phyloP scores from a whole-genome alignment of 495 filamentous ascomycete species.

The Trichodelitschia bisporula region DNA sequence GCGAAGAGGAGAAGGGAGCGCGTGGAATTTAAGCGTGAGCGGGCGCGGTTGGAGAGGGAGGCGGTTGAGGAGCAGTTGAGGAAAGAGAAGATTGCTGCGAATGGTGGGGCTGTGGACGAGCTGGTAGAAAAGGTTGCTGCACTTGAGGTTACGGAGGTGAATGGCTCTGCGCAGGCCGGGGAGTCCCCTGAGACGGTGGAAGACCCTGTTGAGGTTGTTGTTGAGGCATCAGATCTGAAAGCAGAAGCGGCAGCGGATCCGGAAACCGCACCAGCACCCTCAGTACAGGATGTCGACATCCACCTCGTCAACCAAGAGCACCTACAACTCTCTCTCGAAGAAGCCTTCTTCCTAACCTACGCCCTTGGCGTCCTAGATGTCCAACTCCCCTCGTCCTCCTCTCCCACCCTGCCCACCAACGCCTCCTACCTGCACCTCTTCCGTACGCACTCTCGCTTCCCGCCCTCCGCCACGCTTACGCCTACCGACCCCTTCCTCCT shows the following conservation, averaged over 20 bases:
- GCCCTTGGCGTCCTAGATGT: constrained; percentile 55
- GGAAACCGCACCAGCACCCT: not conserved
- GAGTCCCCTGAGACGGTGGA: too few relatives aligned
- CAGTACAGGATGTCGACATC: constrained; percentile 1
- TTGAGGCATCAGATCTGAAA: too few relatives aligned
- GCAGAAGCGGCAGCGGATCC: too few relatives aligned
- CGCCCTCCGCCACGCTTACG: constrained; percentile 18
- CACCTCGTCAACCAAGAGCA: constrained; percentile 57
- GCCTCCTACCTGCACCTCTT: constrained; percentile 22
- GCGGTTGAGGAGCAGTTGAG: constrained; percentile 46
- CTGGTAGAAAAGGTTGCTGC: constrained; percentile 15
- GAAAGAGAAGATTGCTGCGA: too few relatives aligned
- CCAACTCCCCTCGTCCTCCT: constrained; percentile 16
- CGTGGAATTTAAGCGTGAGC: constrained; percentile 61
- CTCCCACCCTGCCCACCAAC: constrained; percentile 14
- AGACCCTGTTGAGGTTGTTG: too few relatives aligned
- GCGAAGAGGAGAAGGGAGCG: constrained; percentile 52
- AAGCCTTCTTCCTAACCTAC: constrained; percentile 80
- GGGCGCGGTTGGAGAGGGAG: constrained; percentile 64
- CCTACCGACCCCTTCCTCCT: constrained; percentile 69
- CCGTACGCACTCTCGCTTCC: constrained; percentile 38
- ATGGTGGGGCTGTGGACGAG: too few relatives aligned
- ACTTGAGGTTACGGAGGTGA: not conserved
- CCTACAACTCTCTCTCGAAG: constrained; percentile 69
- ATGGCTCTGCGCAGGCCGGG: too few relatives aligned